Base-by-base conservation (phyloP, 2,329 filamentous ascomycete species). In the Xylariales sp. region DNA sequence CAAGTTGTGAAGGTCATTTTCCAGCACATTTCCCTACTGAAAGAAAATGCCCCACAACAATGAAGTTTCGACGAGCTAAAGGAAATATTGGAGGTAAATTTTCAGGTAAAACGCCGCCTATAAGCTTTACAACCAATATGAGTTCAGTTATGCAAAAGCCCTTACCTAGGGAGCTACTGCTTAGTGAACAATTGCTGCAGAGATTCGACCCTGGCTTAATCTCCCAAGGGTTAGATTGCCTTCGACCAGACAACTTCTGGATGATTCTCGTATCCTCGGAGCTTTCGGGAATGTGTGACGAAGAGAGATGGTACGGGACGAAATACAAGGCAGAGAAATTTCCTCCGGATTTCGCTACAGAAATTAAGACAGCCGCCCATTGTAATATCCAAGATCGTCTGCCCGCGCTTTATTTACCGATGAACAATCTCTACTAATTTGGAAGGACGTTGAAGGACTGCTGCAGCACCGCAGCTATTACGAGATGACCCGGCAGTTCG, bases 271-370 rank as follows among this genome's bases (percentile, higher is more conserved):
- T 94, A 18, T 91, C 88, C 17, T 86, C 89, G 54, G 83, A 86
- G 7, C 85, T 83, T 49, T 90, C 90, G 0, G 90, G 88, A 0
- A 75, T 79, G 36, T 96, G 88, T 86, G 76, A 94, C 47, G 67
- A 83, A 58, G 93, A 98, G 67, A 88, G 90, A 57, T 98, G 93
- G 93, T 98, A 98, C 52, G 91, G 91, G 7, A 98, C 93, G 0
- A 90, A 97, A 55, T 95, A 96, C 65, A 86, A 81, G 46, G 75
- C 83, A 20, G 85, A 94, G 56, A 84, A 81, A 55, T 86, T 98
- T 24, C 82, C 90, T 0, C 57, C 72, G 12, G 81, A 89, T 14
- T 83, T 96, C 50, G 69, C 95, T 57, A 65, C 72, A 8, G 81
- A 88, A 35, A 72, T 96, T 44, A 70, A 76, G 38, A 64, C 74